Evolutionary conservation across 352 stramenopile genomes (phyloP).

Genomic region (Phytopythium cucurbitacearum): DNA sequence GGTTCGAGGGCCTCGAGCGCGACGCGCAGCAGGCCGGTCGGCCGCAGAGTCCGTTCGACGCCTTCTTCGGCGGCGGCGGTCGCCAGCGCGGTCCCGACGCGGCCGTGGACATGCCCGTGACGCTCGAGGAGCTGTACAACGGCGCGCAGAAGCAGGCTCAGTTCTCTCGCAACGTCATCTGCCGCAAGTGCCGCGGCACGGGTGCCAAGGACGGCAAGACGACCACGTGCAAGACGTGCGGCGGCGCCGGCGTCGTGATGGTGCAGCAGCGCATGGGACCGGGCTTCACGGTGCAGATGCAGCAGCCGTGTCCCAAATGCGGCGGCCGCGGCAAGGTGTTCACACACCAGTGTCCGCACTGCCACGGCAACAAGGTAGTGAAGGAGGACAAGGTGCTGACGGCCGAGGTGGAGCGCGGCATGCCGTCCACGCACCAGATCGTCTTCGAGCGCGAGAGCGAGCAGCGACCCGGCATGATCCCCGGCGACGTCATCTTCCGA

Average conservation of each 20-base stretch:
- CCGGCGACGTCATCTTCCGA: slow-evolving; percentile 95
- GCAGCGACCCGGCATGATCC: slow-evolving; percentile 76
- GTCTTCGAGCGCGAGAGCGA: slow-evolving; percentile 86
- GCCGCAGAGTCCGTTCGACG: slow-evolving; percentile 64
- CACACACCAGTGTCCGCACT: slow-evolving; percentile 91
- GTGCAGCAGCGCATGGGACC: slow-evolving; percentile 82
- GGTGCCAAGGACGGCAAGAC: slow-evolving; percentile 84
- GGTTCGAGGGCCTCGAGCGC: slow-evolving; percentile 81
- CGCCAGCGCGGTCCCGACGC: slow-evolving; percentile 74
- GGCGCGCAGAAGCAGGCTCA: slow-evolving; percentile 67
- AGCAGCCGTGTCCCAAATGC: slow-evolving; percentile 78
- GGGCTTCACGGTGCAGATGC: slow-evolving; percentile 89
- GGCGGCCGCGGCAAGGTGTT: slow-evolving; percentile 92
- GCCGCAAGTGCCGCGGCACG: slow-evolving; percentile 78
- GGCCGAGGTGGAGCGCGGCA: slow-evolving; percentile 76
- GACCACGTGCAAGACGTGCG: slow-evolving; percentile 67
- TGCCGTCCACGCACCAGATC: slow-evolving; percentile 82
- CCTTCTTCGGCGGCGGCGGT: slow-evolving; percentile 74
- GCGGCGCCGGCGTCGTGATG: slow-evolving; percentile 64
- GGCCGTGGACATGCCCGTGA: slow-evolving; percentile 69
- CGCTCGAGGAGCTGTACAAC: slow-evolving; percentile 86
- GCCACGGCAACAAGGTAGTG: slow-evolving; percentile 78
- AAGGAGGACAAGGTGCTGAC: slow-evolving; percentile 76
- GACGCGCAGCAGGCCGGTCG: slow-evolving; percentile 53
- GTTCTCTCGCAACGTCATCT: slow-evolving; percentile 76